Base-by-base conservation (phyloP, 2,329 filamentous ascomycete species). In the Calcarisporium arbuscula region DNA sequence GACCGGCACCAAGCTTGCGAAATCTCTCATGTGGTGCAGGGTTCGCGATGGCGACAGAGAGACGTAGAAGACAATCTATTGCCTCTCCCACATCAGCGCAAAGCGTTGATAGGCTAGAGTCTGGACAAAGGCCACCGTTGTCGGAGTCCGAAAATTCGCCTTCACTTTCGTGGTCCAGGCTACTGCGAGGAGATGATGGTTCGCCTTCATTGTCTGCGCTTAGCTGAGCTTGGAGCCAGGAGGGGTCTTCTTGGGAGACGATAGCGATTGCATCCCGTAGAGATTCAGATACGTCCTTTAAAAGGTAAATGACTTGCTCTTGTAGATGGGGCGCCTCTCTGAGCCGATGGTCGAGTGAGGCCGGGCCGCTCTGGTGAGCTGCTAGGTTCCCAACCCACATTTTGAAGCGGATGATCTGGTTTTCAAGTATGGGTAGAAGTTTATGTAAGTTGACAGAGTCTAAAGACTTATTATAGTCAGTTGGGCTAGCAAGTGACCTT, bases 1-100 rank as follows among this genome's bases (percentile, higher is more conserved):
- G 30, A 1, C 43, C 43, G 0, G 35, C 39, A 1, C n/a, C n/a
- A n/a, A n/a, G n/a, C n/a, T n/a, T n/a, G n/a, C 46, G 40, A 15
- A 58, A 48, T 2, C 49, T 49, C 25, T 65, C 60, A 17, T 62
- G 54, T 0, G 53, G 51, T 3, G 57, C 51, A 12, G 60, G 60
- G 6, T 57, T 54, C 1, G 51, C 51, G 5, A 65, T 61, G 0
- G 57, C 42, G 14, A 61, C 50, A 3, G 57, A 58, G 1, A 65
- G 46, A 3, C 60, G 45, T 6, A 58, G 47, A 2, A 67, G 48
- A 17, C 53, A 52, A 14, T 51, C 48, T 4, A 61, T 47, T 0
- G 47, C 43, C 2, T 58, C 52, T 0, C n/a, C 12, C 2, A 56
- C 27, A 12, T 52, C n/a, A n/a, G n/a, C n/a, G n/a, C n/a, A n/a